phyloP scores from a whole-genome alignment of 2,329 filamentous ascomycete species.

The Sarocladiaceae sp. region DNA sequence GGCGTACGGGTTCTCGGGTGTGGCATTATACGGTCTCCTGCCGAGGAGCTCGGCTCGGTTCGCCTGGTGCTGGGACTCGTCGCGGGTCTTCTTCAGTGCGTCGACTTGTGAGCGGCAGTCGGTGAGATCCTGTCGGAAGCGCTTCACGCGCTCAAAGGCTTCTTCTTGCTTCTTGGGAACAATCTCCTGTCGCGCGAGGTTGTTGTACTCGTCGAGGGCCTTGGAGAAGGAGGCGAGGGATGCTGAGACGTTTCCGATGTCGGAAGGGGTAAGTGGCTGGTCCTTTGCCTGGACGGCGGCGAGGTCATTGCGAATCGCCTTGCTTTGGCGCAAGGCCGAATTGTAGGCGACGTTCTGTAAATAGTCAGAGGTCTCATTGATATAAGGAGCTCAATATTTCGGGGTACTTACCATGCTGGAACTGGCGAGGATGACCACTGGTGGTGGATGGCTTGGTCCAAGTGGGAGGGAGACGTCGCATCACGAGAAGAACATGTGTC shows the following conservation, averaged over 20 bases:
- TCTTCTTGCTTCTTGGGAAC: conserved; percentile 89
- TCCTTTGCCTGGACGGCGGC: conserved; percentile 60
- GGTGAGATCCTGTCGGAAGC: conserved; percentile 74
- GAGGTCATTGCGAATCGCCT: conserved; percentile 70
- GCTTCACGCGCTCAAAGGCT: conserved; percentile 75
- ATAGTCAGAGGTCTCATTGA: too few relatives aligned
- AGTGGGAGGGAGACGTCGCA: too few relatives aligned
- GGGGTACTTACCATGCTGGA: conserved; percentile 5
- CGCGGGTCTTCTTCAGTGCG: conserved; percentile 66
- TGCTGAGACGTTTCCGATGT: conserved; percentile 65
- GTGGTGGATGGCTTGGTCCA: too few relatives aligned
- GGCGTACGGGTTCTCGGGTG: conserved; percentile 64
- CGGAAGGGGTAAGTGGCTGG: conserved; percentile 46
- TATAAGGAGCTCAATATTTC: too few relatives aligned
- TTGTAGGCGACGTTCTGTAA: conserved; percentile 76
- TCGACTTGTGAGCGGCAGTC: conserved; percentile 77
- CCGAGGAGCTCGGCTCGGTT: conserved; percentile 81
- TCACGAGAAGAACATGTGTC: too few relatives aligned
- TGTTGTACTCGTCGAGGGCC: conserved; percentile 87
- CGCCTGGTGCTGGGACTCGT: conserved; percentile 60
- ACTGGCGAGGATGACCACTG: too few relatives aligned
- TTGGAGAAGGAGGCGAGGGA: conserved; percentile 76
- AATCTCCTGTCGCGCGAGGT: conserved; percentile 79
- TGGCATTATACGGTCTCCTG: conserved; percentile 69
- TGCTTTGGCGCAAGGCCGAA: conserved; percentile 77